These are phyloP conservation scores for Salix exigua DNA, from an alignment of 345 rosid genomes.

Conservation along the genomic window DNA sequence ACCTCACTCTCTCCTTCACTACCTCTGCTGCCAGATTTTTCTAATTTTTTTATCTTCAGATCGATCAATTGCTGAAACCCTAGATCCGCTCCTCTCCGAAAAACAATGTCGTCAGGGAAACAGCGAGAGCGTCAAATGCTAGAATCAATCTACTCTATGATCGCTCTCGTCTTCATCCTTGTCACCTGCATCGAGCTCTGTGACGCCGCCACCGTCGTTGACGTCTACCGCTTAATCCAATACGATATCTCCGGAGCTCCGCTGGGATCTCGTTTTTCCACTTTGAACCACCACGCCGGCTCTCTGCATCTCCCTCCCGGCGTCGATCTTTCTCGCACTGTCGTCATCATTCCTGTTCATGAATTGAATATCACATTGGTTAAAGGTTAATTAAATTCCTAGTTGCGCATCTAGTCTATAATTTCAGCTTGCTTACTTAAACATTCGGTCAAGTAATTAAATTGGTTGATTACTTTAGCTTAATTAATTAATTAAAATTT, in stretches of 20 bases:
- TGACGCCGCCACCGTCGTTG: slow-evolving; percentile 91
- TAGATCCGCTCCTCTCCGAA: slow-evolving; percentile 28
- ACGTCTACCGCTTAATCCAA: slow-evolving; percentile 94
- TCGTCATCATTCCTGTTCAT: slow-evolving; percentile 74
- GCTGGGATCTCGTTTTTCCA: slow-evolving; percentile 88
- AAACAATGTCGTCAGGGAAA: slow-evolving; percentile 32
- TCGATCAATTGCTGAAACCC: slow-evolving; percentile 38
- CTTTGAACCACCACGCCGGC: slow-evolving; percentile 85
- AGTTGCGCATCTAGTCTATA: too few species aligned
- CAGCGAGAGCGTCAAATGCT: slow-evolving; percentile 39
- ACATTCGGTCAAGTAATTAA: background rate
- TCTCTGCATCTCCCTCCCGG: slow-evolving; percentile 71
- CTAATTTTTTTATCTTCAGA: background rate
- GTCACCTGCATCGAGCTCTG: slow-evolving; percentile 91
- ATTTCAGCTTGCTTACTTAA: too few species aligned
- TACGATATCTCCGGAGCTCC: slow-evolving; percentile 89
- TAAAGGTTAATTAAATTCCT: slow-evolving; percentile 40
- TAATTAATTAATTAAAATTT: too few species aligned
- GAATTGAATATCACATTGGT: slow-evolving; percentile 61
- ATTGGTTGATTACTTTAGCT: background rate
- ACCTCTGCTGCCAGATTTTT: background rate
- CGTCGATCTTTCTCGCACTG: slow-evolving; percentile 87
- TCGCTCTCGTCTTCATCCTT: slow-evolving; percentile 65
- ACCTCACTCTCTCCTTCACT: background rate
- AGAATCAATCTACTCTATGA: slow-evolving; percentile 63